Evolutionary conservation across 805 yeast genomes (phyloP), one percentile per base, ranked within the genome.

Genomic region (Wickerhamomyces mucosus): DNA sequence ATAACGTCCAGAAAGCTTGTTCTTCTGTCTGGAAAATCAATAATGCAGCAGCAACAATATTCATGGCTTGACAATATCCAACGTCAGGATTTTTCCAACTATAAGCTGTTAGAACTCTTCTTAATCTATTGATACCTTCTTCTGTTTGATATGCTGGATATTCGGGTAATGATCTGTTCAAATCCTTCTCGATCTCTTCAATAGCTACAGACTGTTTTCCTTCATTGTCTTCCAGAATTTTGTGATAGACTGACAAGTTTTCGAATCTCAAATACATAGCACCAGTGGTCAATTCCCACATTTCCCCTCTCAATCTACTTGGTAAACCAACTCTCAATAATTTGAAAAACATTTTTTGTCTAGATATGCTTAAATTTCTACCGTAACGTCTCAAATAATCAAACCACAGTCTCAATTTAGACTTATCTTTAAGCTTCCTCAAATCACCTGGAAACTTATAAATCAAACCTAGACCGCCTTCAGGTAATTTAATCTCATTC

Each of bases 11-110:
- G 50, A 85, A 92, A 0, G 96, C 97, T 56, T 92, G 97, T 42
- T 89, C 98, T 55, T 92, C 99, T 7, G 94, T 80, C 80, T 84
- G 86, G 53, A 75, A 81, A 24, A 80, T 80, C 37, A 82, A 58
- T 32, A 82, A 54, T 0, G 84, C 88, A 2, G 94, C 94, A 2
- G 73, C 75, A 7, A 82, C 86, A 31, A 92, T 92, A 52, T 92
- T 92, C 98, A 94, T 92, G 2, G 97, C 98, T 56, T 92, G 98
- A 53, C 99, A 92, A 55, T 92, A 92, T 0, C 99, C 99, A 17
- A 92, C 84, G 26, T 89, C 95, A 0, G 95, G 96, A 52, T 88
- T 86, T 42, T 81, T 83, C 96, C 97, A 92, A 0, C 96, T 83
- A 50, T 88, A 92, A 1, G 96, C 96, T 0, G 94, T 80, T 36